A percentile compares a stretch with the other conserved stretches of the same genome.
Conservation (phyloP, 2,329 filamentous ascomycete genomes). For the Colletotrichum scovillei region DNA sequence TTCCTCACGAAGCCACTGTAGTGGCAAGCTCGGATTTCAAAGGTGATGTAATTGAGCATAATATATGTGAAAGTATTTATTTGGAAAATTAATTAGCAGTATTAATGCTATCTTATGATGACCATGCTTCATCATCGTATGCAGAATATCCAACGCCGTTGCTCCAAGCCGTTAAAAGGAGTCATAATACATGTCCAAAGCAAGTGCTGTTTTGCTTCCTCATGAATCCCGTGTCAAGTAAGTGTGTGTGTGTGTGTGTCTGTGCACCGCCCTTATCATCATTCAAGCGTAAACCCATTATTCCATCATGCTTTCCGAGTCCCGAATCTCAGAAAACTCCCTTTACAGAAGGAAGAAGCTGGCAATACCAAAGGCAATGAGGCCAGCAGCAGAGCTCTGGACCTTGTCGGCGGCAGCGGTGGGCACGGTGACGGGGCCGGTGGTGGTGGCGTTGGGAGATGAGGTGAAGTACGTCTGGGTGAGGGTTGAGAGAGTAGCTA, state of each 20-base stretch:
- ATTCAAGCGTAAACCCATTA: neutral
- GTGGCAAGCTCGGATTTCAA: neutral
- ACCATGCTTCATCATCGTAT: conserved; percentile 14
- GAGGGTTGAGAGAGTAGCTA: conserved; percentile 25
- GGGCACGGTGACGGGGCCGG: conserved; percentile 42
- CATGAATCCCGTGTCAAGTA: neutral
- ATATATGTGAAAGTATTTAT: neutral
- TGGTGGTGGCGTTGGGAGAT: conserved; percentile 42
- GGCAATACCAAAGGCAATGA: conserved; percentile 51
- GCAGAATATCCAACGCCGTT: conserved; percentile 19
- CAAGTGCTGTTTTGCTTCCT: neutral
- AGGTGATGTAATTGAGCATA: too few relatives aligned
- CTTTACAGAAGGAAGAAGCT: conserved; percentile 47
- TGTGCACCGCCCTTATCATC: neutral
- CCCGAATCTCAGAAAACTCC: too few relatives aligned
- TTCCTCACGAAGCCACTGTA: too few relatives aligned
- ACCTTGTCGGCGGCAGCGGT: conserved; percentile 43
- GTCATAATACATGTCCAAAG: conserved; percentile 12
- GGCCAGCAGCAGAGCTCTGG: conserved; percentile 47
- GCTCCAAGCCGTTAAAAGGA: conserved; percentile 14
- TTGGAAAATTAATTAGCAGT: conserved; percentile 15
- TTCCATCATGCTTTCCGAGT: neutral
- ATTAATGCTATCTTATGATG: conserved; percentile 13
- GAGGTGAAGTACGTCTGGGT: conserved; percentile 34
- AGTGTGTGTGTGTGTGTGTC: too few relatives aligned